Conservation (phyloP, 495 filamentous ascomycete species). For the Gamarada debralockiae region DNA sequence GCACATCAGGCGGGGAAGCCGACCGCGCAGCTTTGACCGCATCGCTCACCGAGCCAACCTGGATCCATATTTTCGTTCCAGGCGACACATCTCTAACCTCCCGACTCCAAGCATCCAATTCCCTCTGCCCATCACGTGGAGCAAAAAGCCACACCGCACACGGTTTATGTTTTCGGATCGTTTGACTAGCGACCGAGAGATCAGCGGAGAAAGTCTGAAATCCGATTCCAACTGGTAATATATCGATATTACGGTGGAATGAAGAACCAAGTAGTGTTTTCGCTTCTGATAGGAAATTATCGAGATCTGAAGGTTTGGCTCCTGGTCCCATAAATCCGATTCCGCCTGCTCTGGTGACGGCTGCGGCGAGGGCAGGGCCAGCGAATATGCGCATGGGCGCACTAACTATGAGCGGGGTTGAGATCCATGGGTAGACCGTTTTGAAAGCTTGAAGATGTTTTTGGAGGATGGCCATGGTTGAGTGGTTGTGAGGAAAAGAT, state of each 20-base stretch:
- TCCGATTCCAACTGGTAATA: conserved; percentile 2
- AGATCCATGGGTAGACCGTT: conserved; percentile 7
- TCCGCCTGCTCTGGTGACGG: conserved; percentile 54
- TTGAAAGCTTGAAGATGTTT: too few species aligned
- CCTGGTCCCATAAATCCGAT: conserved; percentile 47
- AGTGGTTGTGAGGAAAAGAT: too few species aligned
- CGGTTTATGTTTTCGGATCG: conserved; percentile 48
- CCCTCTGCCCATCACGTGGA: conserved; percentile 36
- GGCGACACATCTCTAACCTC: conserved; percentile 40
- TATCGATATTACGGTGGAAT: not conserved
- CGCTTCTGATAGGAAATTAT: not conserved
- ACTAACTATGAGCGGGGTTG: conserved; percentile 53
- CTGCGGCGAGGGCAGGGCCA: conserved; percentile 50
- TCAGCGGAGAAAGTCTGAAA: conserved; percentile 18
- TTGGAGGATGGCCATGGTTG: too few species aligned
- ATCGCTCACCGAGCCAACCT: conserved; percentile 57
- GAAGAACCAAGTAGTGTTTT: not conserved
- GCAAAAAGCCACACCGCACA: conserved; percentile 70
- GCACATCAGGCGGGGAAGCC: conserved; percentile 48
- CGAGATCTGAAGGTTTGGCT: conserved; percentile 1
- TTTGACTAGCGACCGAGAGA: conserved; percentile 37
- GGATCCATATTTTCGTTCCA: conserved; percentile 57
- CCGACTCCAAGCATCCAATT: conserved; percentile 52
- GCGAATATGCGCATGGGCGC: conserved; percentile 73
- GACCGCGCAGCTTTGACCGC: conserved; percentile 38